Base-by-base conservation (phyloP, 805 yeast species). In the Candida boleticola region DNA sequence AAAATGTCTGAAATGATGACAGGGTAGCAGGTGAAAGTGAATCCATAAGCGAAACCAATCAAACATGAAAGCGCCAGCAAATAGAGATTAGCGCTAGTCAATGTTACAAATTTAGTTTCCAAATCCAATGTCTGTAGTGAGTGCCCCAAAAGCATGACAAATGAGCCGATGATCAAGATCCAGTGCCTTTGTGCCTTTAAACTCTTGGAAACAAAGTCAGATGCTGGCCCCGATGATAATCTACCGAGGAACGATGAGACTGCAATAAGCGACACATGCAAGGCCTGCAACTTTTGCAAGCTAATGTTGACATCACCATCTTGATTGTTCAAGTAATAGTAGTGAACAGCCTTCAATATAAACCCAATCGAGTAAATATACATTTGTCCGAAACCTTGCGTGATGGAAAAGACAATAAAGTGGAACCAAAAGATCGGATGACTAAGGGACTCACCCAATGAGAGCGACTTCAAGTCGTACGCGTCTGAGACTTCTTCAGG, bases 351-450 rank as follows among this genome's bases (percentile, higher is more conserved):
- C 45, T 62, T 60, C 19, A 61, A 40, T 11, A 63, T 50, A 37
- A 50, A 63, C 2, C 69, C 69, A 39, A 63, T 59, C 19, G 63
- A 58, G 42, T 56, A 64, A 10, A 64, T 64, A 46, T 64, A 64
- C 68, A 64, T 62, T 47, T 64, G 69, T 10, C 69, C 68, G 41
- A 64, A 50, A 5, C 69, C 69, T 48, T 64, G 69, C n/a, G 60
- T 48, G 14, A 62, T 46, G 1, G 66, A 53, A 45, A 64, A 54
- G 6, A 62, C 45, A n/a, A 48, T 36, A 38, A 58, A 64, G 45
- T 64, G 69, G 35, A 47, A 52, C 64, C 65, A 61, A 40, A 63
- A 63, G 4, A 57, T 43, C 1, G 68, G 64, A 43, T 58, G 61
- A 3, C 34, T n/a, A 11, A 64, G 43, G 14, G 64, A 55, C 9